Base-by-base conservation (phyloP, 306 rosid species). In the Trifolium pratense region DNA sequence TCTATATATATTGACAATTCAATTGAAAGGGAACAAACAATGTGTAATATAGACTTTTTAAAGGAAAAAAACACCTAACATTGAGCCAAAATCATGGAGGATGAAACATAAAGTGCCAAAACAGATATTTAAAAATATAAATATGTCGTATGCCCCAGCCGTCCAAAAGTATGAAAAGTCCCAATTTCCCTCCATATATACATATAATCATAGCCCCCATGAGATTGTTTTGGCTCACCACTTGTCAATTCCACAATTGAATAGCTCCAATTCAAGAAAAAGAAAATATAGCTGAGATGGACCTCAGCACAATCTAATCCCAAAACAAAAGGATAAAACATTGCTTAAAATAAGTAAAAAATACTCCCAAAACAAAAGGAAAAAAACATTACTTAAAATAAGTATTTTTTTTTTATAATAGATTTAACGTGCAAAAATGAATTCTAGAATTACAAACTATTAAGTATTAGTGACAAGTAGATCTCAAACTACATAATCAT, bases 101-200 rank as follows among this genome's bases (percentile, higher is more conserved):
- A 40, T 58, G 25, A 79, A 79, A 72, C 68, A 18, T 76, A 72
- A 84, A 76, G 80, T 48, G 66, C 63, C 71, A 73, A 80, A 42
- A 75, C 56, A 49, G 9, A 29, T 59, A 32, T 58, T 2, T 46
- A 40, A 66, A 18, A 70, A 16, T 65, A 26, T 48, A 14, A 70
- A 16, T 65, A 26, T 48, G 15, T 29, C 25, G 68, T 13, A 31
- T 20, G 58, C 58, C 51, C n/a, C 55, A 75, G 57, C 79, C 75
- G 72, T 70, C 75, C 77, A 21, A 21, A 21, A 74, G 8, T 70
- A 74, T 26, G 57, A 51, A 78, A 70, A 74, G 52, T 36, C 65
- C 72, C 10, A 31, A 23, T 11, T 66, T 20, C 43, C 58, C 73
- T 7, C 43, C 51, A 64, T 6, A 73, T 45, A 70, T 21, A 21